Evolutionary conservation across 179 eudicot genomes (phyloP), one percentile per base, ranked within the genome.

Genomic region (Drosera spatulata): DNA sequence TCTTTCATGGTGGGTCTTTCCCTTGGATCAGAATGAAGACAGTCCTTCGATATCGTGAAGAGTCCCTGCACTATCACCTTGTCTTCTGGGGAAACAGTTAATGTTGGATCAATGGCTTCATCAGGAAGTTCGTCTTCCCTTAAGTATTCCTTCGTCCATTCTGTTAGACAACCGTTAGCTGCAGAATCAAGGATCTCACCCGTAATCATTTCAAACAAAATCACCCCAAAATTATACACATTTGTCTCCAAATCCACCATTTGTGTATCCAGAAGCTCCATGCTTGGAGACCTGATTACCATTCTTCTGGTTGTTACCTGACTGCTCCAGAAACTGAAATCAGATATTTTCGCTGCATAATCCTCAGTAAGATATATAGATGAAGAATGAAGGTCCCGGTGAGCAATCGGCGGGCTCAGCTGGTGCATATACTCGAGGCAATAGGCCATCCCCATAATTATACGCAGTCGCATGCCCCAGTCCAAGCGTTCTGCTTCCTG

Each of bases 1-100:
- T 83, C 85, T 66, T 68, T 72, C 82, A 91, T 83, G 42, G 66
- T 74, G 38, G 96, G 90, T 70, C 94, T 80, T 50, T 59, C 66
- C 49, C 56, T 74, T 10, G 79, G 74, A 61, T 87, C 82, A 43
- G 71, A 70, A 43, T 71, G 67, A 46, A 77, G 68, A 68, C 97
- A 88, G 44, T 56, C 75, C 73, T 59, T 75, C 41, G 85, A 66
- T 42, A 85, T 72, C 59, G 52, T 66, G 63, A 68, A 77, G 58
- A 91, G 14, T 46, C 64, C 69, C 56, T 71, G 71, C 33, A 22
- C 33, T 22, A 22, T 22, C 33, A 83, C 69, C 41, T 73, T 78
- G 49, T 79, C 85, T 53, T 69, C 77, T 45, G 61, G 47, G 46
- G 65, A 86, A 15, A 82, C 66, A 43, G 54, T 65, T 50, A 91